Evolutionary conservation across 2,329 filamentous ascomycete species (phyloP).

Genomic region (Penicillium sp.): DNA sequence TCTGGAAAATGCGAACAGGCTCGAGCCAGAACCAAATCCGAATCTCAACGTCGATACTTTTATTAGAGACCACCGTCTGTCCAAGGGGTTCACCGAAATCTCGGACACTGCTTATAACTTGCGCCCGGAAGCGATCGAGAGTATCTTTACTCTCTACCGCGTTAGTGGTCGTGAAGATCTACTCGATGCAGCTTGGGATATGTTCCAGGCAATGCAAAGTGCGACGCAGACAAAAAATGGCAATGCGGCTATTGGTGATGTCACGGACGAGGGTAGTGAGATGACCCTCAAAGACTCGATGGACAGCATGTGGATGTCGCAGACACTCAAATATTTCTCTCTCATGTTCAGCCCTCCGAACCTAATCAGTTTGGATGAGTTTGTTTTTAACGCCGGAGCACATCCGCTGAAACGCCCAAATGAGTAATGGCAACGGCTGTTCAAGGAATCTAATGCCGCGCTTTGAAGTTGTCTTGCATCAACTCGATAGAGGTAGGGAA

Average conservation of each 20-base stretch:
- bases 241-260: slow-evolving; percentile 53
- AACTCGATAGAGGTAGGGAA: neutral
- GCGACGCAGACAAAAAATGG: slow-evolving; percentile 65
- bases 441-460: too few species aligned
- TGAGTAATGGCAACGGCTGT: neutral
- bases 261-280: slow-evolving; percentile 13
- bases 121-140: slow-evolving; percentile 82
- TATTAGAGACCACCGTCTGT: slow-evolving; percentile 15
- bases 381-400: slow-evolving; percentile 50
- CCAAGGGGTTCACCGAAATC: slow-evolving; percentile 17
- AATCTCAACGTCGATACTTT: slow-evolving; percentile 10
- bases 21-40: neutral
- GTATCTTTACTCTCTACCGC: slow-evolving; percentile 85
- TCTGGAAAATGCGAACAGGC: slow-evolving; percentile 17
- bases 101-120: slow-evolving; percentile 16
- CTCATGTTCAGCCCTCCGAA: slow-evolving; percentile 70
- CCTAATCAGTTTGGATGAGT: slow-evolving; percentile 63
- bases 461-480: neutral
- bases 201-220: slow-evolving; percentile 71
- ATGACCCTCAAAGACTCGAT: slow-evolving; percentile 58
- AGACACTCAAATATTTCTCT: slow-evolving; percentile 92
- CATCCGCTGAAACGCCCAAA: slow-evolving; percentile 44
- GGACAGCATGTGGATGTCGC: slow-evolving; percentile 88
- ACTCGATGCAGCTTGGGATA: slow-evolving; percentile 80
- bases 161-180: slow-evolving; percentile 74